Conservation (phyloP, 2,329 filamentous ascomycete genomes). For the Chaetothyriales sp. region DNA sequence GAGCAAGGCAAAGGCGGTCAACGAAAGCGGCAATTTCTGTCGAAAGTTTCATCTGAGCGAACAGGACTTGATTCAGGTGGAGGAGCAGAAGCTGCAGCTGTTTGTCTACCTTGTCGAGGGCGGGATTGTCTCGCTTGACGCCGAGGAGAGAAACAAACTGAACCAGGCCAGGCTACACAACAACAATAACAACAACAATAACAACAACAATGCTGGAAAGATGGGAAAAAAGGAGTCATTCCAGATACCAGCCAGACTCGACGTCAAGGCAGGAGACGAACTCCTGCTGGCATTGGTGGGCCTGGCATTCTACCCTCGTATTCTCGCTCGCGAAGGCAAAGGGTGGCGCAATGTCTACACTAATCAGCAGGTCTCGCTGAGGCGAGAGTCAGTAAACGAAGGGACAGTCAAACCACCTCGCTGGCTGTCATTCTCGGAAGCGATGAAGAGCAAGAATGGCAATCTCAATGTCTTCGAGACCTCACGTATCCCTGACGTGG, state of each 20-base stretch:
- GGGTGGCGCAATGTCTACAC: constrained; percentile 84
- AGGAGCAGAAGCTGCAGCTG: constrained; percentile 87
- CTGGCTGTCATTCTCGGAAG: constrained; percentile 91
- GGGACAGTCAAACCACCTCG: constrained; percentile 32
- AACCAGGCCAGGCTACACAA: constrained; percentile 4
- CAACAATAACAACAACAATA: too few relatives aligned
- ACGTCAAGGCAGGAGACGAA: constrained; percentile 64
- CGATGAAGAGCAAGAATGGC: constrained; percentile 78
- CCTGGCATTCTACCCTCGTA: constrained; percentile 90
- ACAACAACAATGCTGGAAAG: background rate
- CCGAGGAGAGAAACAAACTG: constrained; percentile 6
- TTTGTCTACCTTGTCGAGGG: constrained; percentile 73
- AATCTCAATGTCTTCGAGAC: constrained; percentile 81
- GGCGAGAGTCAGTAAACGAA: background rate
- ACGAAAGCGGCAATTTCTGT: constrained; percentile 70
- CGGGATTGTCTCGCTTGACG: constrained; percentile 56
- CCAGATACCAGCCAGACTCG: constrained; percentile 59
- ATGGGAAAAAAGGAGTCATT: constrained; percentile 43
- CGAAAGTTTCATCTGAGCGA: constrained; percentile 83
- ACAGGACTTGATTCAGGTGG: constrained; percentile 81
- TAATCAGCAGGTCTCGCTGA: constrained; percentile 63
- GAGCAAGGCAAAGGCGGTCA: constrained; percentile 64
- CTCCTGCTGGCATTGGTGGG: constrained; percentile 71
- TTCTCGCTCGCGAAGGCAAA: constrained; percentile 69
- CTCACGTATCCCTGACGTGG: constrained; percentile 63